Evolutionary conservation across 169 alveolate genomes (phyloP).

Genomic region (Plasmodium berghei): DNA sequence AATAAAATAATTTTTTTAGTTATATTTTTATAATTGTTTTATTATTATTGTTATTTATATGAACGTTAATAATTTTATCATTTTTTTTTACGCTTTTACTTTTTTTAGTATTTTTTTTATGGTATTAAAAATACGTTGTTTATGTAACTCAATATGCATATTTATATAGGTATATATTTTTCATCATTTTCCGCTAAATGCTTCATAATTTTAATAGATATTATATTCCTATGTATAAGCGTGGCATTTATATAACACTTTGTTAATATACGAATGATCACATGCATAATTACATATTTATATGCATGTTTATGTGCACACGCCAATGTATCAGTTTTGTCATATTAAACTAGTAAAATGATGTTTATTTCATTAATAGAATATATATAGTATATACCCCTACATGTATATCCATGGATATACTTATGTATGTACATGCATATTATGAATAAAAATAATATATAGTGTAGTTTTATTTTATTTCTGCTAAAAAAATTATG

Average conservation of each 20-base stretch:
- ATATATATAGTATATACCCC: constrained; percentile 4
- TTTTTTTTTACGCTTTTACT: constrained; percentile 3
- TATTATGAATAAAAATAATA: background rate
- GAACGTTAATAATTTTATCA: constrained; percentile 26
- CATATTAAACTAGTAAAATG: background rate
- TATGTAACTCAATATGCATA: background rate
- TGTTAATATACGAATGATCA: no score
- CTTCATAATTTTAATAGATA: no score
- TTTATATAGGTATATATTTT: background rate
- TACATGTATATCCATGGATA: constrained; percentile 9
- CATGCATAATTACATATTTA: no score
- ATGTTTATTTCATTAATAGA: background rate
- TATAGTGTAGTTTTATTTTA: constrained; percentile 36
- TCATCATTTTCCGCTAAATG: background rate
- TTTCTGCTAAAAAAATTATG: constrained; percentile 18
- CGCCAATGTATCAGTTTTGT: background rate
- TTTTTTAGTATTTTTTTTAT: constrained; percentile 2
- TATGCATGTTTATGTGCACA: background rate
- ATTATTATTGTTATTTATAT: constrained; percentile 7
- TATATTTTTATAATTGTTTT: constrained; percentile 27
- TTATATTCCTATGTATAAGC: no score
- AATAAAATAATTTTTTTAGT: constrained; percentile 8
- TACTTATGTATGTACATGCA: constrained; percentile 6
- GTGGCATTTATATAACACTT: no score
- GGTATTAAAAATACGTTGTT: background rate